Conservation (phyloP, 352 stramenopile species). For the Phytophthora chlamydospora region DNA sequence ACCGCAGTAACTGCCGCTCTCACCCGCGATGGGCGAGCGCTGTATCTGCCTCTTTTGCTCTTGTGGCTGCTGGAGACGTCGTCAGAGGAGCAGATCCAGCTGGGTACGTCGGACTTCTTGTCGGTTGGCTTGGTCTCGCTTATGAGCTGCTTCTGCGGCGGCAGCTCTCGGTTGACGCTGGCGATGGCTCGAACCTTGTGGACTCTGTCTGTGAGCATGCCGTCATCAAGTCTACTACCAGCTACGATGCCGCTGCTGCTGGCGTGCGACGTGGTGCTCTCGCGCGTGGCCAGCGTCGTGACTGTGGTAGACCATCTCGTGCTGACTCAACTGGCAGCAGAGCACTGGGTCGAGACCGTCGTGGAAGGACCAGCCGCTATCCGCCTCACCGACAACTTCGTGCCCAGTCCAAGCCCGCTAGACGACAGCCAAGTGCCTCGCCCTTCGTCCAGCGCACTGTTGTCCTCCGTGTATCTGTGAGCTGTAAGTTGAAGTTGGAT, state of each 20-base stretch:
- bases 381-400: slow-evolving; percentile 12
- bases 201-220: neutral
- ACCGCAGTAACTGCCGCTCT: slow-evolving; percentile 29
- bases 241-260: slow-evolving; percentile 49
- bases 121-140: slow-evolving; percentile 22
- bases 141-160: slow-evolving; percentile 46
- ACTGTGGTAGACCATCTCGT: slow-evolving; percentile 48
- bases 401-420: slow-evolving; percentile 9
- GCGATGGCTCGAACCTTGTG: slow-evolving; percentile 9
- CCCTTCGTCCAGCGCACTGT: slow-evolving; percentile 21
- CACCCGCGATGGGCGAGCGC: slow-evolving; percentile 33
- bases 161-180: slow-evolving; percentile 28
- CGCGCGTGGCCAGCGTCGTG: slow-evolving; percentile 37
- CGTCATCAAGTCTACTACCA: slow-evolving; percentile 12
- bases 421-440: neutral
- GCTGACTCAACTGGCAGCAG: slow-evolving; percentile 46
- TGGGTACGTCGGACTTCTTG: slow-evolving; percentile 20
- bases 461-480: slow-evolving; percentile 22
- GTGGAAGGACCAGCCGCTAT: neutral
- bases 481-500: too few species aligned
- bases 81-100: neutral
- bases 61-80: slow-evolving; percentile 41
- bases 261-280: slow-evolving; percentile 30
- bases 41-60: slow-evolving; percentile 43
- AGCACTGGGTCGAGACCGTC: slow-evolving; percentile 54